A percentile compares a stretch with the other conserved stretches of the same genome.
phyloP scores from a whole-genome alignment of 2,329 filamentous ascomycete species.

The Cercospora beticola region DNA sequence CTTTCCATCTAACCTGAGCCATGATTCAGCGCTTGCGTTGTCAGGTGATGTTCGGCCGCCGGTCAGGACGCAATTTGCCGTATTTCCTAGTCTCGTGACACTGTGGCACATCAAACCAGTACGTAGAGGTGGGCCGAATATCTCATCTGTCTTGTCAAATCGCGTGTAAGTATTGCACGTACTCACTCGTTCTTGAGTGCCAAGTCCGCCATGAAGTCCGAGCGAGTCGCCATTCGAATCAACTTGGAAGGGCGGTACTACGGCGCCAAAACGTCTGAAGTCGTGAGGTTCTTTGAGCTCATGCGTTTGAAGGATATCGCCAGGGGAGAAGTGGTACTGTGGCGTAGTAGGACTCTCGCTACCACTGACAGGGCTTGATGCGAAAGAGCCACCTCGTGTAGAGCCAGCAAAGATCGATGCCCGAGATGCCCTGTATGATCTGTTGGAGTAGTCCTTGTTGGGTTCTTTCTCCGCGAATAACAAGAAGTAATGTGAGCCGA shows the following conservation, averaged over 20 bases:
- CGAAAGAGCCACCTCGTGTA: conserved; percentile 20
- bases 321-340: conserved; percentile 28
- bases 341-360: conserved; percentile 24
- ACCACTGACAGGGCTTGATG: conserved; percentile 21
- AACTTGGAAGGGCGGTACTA: conserved; percentile 36
- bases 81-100: conserved; percentile 62
- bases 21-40: conserved; percentile 69
- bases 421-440: conserved; percentile 27
- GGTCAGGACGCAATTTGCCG: conserved; percentile 60
- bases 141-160: conserved; percentile 27
- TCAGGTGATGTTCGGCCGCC: conserved; percentile 80
- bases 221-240: conserved; percentile 35
- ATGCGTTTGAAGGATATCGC: conserved; percentile 31
- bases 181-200: conserved; percentile 49
- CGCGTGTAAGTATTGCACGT: conserved; percentile 48
- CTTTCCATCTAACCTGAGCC: conserved; percentile 62
- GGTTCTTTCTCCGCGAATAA: conserved; percentile 60
- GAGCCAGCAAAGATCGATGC: conserved; percentile 28
- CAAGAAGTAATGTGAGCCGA: conserved; percentile 80
- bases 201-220: conserved; percentile 48
- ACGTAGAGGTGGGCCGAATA: conserved; percentile 34
- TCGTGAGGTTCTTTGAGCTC: conserved; percentile 31
- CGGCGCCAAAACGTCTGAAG: conserved; percentile 43
- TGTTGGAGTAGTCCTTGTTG: conserved; percentile 30
- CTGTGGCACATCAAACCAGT: conserved; percentile 68